Conservation (phyloP, 2,329 filamentous ascomycete species). For the Periconia sp. region DNA sequence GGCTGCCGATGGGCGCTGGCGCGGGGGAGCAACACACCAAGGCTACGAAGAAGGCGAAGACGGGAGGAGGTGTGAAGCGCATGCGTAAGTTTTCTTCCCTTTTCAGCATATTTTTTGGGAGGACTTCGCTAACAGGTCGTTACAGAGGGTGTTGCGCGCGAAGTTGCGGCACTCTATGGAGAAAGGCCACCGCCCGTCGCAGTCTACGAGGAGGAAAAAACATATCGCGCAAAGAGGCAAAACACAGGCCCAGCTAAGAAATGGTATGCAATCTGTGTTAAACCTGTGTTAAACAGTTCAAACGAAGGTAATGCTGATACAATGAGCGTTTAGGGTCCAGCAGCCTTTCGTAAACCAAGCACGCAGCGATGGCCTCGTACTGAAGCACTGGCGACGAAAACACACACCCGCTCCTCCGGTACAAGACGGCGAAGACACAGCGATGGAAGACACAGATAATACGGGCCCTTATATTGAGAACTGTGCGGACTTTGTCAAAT, state of each 20-base stretch:
- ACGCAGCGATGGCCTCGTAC: slow-evolving; percentile 67
- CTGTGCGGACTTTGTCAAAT: slow-evolving; percentile 74
- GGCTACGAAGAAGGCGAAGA: slow-evolving; percentile 70
- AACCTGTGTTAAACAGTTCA: neutral
- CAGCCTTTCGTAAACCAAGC: slow-evolving; percentile 75
- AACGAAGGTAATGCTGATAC: slow-evolving; percentile 11
- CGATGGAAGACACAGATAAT: slow-evolving; percentile 40
- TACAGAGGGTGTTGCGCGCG: slow-evolving; percentile 43
- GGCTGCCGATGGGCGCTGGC: slow-evolving; percentile 63
- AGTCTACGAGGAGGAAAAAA: slow-evolving; percentile 44
- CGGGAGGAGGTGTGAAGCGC: slow-evolving; percentile 52
- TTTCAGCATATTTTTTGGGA: neutral
- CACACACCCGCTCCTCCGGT: slow-evolving; percentile 34
- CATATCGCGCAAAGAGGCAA: slow-evolving; percentile 42
- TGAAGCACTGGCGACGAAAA: slow-evolving; percentile 81
- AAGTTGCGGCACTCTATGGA: slow-evolving; percentile 45
- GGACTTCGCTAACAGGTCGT: slow-evolving; percentile 18
- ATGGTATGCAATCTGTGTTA: slow-evolving; percentile 37
- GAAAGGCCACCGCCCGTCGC: slow-evolving; percentile 45
- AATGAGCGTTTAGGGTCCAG: slow-evolving; percentile 27
- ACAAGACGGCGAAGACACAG: slow-evolving; percentile 32
- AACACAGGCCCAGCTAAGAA: slow-evolving; percentile 43
- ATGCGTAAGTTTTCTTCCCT: slow-evolving; percentile 45
- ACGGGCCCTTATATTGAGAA: slow-evolving; percentile 44
- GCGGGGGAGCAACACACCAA: slow-evolving; percentile 40